Evolutionary conservation across 345 rosid species (phyloP).

Genomic region (Syzygium aqueum): DNA sequence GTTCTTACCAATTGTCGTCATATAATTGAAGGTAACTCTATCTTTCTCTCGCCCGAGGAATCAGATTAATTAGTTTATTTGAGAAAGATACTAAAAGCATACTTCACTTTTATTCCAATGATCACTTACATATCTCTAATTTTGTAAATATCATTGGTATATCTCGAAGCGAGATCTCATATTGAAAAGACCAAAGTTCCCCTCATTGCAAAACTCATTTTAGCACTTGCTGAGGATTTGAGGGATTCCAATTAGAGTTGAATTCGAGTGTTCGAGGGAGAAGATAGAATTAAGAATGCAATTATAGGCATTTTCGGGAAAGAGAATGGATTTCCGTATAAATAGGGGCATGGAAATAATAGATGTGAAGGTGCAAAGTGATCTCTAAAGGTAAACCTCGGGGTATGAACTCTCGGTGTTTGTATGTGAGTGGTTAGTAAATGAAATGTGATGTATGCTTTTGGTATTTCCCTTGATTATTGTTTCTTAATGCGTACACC

Average conservation of each 20-base stretch:
- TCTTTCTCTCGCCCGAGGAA: too few species aligned
- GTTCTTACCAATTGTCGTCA: not conserved
- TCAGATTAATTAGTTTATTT: not conserved
- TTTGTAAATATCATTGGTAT: not conserved
- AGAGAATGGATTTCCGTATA: not conserved
- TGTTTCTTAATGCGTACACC: not conserved
- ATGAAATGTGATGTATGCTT: not conserved
- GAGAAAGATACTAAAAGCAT: not conserved
- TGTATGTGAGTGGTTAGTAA: not conserved
- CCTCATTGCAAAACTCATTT: not conserved
- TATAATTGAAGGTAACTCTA: not conserved
- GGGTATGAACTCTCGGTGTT: not conserved
- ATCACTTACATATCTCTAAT: not conserved
- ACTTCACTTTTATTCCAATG: not conserved
- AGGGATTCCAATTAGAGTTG: not conserved
- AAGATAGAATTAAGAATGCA: not conserved
- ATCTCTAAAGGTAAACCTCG: not conserved
- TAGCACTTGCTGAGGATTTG: not conserved
- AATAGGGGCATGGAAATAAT: not conserved
- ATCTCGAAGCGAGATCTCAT: not conserved
- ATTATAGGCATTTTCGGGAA: not conserved
- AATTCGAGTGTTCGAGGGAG: not conserved
- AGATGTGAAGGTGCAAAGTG: not conserved
- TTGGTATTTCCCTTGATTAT: not conserved
- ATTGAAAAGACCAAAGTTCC: not conserved